phyloP scores from a whole-genome alignment of 164 flowering plant genomes.

The Cinnamomum chago region DNA sequence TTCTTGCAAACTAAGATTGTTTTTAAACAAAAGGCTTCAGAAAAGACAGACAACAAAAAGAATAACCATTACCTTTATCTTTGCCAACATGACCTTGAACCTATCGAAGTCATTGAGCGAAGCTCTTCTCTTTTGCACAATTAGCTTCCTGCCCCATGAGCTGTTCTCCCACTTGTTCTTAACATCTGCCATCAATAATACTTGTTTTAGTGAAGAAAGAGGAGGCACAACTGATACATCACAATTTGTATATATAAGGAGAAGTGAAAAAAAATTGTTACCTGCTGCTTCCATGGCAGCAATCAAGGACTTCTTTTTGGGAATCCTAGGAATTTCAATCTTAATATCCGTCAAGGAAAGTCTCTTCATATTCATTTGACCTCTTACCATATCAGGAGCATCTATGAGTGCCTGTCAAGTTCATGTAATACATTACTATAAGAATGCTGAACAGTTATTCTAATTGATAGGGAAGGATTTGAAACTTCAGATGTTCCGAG shows the following conservation, averaged over 20 bases:
- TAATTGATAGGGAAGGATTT: no score
- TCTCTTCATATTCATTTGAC: slow-evolving; percentile 92
- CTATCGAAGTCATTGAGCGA: slow-evolving; percentile 79
- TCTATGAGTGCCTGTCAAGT: slow-evolving; percentile 74
- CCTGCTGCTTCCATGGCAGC: slow-evolving; percentile 94
- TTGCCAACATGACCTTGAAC: slow-evolving; percentile 83
- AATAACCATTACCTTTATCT: slow-evolving; percentile 61
- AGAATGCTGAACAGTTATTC: neutral
- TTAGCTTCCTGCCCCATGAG: slow-evolving; percentile 90
- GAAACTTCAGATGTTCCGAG: no score
- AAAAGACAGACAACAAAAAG: neutral
- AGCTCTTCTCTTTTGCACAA: slow-evolving; percentile 83
- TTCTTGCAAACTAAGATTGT: no score
- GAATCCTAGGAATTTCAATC: slow-evolving; percentile 72
- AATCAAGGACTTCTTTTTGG: slow-evolving; percentile 71
- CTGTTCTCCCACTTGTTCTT: slow-evolving; percentile 85
- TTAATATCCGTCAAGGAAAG: slow-evolving; percentile 81
- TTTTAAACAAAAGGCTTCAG: no score
- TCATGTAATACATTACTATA: neutral
- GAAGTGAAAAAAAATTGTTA: slow-evolving; percentile 6
- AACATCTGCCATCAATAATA: slow-evolving; percentile 46
- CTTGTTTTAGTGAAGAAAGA: neutral
- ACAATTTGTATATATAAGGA: neutral
- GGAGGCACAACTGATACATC: neutral
- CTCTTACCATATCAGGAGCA: slow-evolving; percentile 84